Evolutionary conservation across 2,329 filamentous ascomycete species (phyloP).

Genomic region (Colletotrichum navitas): DNA sequence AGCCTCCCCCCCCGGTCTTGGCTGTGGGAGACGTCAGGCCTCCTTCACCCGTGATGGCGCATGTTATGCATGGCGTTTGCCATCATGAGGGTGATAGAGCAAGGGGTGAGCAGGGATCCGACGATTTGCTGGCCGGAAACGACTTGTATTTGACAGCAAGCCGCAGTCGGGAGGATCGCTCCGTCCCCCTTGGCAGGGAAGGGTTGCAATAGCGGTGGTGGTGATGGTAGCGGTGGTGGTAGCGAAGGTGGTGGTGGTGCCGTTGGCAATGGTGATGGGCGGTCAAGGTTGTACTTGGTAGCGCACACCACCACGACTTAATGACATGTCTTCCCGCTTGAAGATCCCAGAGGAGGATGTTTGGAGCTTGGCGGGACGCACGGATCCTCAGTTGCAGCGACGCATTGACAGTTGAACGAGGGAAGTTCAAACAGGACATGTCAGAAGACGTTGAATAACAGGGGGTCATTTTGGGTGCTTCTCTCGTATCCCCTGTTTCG

Average conservation of each 20-base stretch:
- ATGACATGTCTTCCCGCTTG: slow-evolving; percentile 28
- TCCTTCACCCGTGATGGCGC: slow-evolving; percentile 6
- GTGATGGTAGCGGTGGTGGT: slow-evolving; percentile 10
- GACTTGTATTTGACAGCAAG: not conserved
- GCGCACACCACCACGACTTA: slow-evolving; percentile 10
- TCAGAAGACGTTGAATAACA: slow-evolving; percentile 28
- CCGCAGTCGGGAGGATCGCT: not conserved
- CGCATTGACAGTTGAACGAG: slow-evolving; percentile 36
- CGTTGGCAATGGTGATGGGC: not conserved
- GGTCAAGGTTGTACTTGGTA: not conserved
- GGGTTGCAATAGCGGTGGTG: not conserved
- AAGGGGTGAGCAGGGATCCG: not conserved
- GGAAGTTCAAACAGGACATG: slow-evolving; percentile 34
- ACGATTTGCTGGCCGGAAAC: not conserved
- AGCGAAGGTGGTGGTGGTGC: not conserved
- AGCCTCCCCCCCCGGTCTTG: not conserved
- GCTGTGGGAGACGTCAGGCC: slow-evolving; percentile 13
- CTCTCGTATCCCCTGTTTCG: not conserved
- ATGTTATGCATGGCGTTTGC: slow-evolving; percentile 5
- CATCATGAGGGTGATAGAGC: slow-evolving; percentile 6
- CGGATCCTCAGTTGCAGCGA: slow-evolving; percentile 30
- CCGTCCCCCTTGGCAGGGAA: slow-evolving; percentile 15
- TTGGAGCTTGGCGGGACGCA: slow-evolving; percentile 35
- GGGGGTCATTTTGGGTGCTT: not conserved
- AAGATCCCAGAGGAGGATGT: slow-evolving; percentile 29